Percentiles rank a stretch among this genome's conserved stretches.
Conservation (phyloP, 2,329 filamentous ascomycete species). For the Fusarium continuum region DNA sequence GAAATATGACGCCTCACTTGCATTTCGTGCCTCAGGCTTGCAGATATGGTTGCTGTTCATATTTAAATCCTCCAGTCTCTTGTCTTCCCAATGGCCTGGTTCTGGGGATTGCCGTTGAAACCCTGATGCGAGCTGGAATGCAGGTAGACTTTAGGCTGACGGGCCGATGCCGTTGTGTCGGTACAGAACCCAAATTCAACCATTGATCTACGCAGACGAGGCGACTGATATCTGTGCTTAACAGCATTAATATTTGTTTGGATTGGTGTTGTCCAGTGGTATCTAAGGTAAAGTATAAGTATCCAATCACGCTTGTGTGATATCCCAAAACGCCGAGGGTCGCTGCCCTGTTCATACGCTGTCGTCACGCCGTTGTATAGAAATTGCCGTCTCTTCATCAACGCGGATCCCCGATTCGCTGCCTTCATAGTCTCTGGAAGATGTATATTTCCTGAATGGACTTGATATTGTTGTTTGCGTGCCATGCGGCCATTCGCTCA, state of each 20-base stretch:
- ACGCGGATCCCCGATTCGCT: constrained; percentile 20
- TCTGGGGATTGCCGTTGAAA: neutral
- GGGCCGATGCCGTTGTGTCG: constrained; percentile 7
- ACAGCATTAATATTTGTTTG: neutral
- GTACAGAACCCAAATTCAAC: neutral
- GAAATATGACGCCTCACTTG: neutral
- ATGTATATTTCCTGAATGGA: constrained; percentile 30
- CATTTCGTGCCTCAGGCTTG: constrained; percentile 12
- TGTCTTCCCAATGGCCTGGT: neutral
- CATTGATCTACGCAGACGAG: neutral
- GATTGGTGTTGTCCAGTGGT: constrained; percentile 21
- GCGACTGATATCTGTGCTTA: neutral
- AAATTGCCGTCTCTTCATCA: constrained; percentile 20
- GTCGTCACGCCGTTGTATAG: constrained; percentile 23
- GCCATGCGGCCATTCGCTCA: constrained; percentile 23
- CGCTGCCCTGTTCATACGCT: constrained; percentile 24
- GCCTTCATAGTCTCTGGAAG: constrained; percentile 22
- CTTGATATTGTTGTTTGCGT: constrained; percentile 27
- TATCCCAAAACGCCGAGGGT: constrained; percentile 26
- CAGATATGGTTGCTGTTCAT: neutral
- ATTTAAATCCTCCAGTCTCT: constrained; percentile 2
- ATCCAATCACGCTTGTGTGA: neutral
- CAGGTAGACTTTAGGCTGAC: neutral
- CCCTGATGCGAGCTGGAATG: neutral
- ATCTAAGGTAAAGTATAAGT: constrained; percentile 21